A percentile compares a stretch with the other conserved stretches of the same genome.
phyloP scores from a whole-genome alignment of 2,329 filamentous ascomycete genomes.

The Fusarium anthophilum region DNA sequence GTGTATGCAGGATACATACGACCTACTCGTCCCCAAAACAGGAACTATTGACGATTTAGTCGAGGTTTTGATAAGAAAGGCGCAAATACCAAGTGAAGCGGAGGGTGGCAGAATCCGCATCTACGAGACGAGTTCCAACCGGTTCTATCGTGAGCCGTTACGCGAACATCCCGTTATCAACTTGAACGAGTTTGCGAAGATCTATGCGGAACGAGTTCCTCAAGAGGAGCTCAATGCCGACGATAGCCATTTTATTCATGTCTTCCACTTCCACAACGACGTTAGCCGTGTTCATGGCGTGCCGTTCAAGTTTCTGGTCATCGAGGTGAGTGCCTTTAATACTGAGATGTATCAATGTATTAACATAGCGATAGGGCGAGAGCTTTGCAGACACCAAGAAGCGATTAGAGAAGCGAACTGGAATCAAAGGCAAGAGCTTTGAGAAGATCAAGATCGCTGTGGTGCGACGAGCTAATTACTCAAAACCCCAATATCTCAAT shows the following conservation, averaged over 20 bases:
- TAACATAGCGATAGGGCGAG: constrained; percentile 69
- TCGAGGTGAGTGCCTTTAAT: constrained; percentile 68
- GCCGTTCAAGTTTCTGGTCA: constrained; percentile 89
- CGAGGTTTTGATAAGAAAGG: constrained; percentile 79
- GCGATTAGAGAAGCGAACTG: constrained; percentile 89
- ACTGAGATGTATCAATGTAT: not conserved
- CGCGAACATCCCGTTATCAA: constrained; percentile 78
- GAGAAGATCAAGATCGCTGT: constrained; percentile 98
- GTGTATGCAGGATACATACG: constrained; percentile 71
- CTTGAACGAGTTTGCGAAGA: constrained; percentile 84
- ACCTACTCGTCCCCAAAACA: constrained; percentile 88
- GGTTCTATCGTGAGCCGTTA: constrained; percentile 81
- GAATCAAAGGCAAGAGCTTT: constrained; percentile 96
- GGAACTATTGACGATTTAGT: constrained; percentile 84
- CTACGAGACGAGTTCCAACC: constrained; percentile 84
- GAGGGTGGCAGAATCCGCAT: constrained; percentile 77
- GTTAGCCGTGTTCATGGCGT: constrained; percentile 84
- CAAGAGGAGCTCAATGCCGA: constrained; percentile 72
- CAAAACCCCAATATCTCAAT: constrained; percentile 82
- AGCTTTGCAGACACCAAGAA: constrained; percentile 92
- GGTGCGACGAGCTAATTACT: constrained; percentile 75
- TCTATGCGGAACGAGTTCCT: constrained; percentile 84
- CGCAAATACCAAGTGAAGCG: constrained; percentile 77
- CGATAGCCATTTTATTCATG: constrained; percentile 72
- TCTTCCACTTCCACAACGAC: constrained; percentile 94